These are phyloP conservation scores for Mycena filopes DNA, from an alignment of 768 basidiomycete genomes.

Conservation along the genomic window DNA sequence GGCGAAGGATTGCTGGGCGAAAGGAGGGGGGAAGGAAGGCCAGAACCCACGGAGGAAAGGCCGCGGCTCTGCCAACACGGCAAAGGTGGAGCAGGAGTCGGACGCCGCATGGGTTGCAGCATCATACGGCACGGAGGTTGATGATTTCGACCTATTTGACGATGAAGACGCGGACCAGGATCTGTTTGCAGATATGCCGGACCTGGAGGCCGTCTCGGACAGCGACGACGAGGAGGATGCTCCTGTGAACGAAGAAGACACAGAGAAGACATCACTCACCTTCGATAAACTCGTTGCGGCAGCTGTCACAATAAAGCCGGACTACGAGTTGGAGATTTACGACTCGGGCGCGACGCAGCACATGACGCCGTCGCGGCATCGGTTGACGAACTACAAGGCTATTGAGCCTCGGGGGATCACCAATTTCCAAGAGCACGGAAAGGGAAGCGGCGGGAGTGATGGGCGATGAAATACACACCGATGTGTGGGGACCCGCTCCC, in stretches of 20 bases:
- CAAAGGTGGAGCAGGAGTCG: neutral
- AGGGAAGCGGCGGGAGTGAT: conserved; percentile 30
- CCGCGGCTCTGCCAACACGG: neutral
- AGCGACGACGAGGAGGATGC: neutral
- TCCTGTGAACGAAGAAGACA: neutral
- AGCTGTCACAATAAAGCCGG: neutral
- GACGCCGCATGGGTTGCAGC: conserved; percentile 1
- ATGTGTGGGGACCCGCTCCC: conserved; percentile 49
- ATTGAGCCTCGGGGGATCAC: conserved; percentile 42
- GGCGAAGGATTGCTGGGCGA: conserved; percentile 45
- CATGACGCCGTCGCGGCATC: conserved; percentile 45
- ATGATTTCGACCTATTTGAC: neutral
- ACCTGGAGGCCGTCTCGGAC: neutral
- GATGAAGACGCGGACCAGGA: too few species aligned
- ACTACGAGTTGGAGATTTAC: conserved; percentile 39
- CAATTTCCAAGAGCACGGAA: conserved; percentile 37
- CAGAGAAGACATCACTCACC: neutral
- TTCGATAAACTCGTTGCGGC: neutral
- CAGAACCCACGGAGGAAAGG: conserved; percentile 38
- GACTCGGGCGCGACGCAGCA: conserved; percentile 52
- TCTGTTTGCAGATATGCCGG: neutral
- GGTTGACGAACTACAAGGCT: conserved; percentile 41
- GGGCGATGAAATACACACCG: conserved; percentile 45
- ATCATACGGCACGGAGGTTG: neutral
- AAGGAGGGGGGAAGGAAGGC: conserved; percentile 44